Base-by-base conservation (phyloP, 2,329 filamentous ascomycete species). In the Talaromyces sp. region DNA sequence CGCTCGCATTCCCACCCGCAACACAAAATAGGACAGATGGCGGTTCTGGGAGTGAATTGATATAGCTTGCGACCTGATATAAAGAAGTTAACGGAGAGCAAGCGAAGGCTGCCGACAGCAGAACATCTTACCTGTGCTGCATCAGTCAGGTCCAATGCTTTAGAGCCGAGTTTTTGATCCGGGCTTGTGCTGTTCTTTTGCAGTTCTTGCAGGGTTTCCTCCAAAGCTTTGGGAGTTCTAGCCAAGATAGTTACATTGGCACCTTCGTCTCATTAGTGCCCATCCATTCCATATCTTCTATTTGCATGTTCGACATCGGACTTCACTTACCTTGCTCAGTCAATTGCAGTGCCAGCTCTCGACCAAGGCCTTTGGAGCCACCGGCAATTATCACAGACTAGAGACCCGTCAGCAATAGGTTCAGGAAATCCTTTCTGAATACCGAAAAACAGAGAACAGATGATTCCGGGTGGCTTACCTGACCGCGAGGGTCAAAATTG, bases 1-100 rank as follows among this genome's bases (percentile, higher is more conserved):
- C 56, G 8, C 52, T 54, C 21, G 59, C 40, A 0, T 59, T 59
- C 6, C 64, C 62, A 17, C 64, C 64, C 3, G 63, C 63, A 13
- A 57, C 54, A 51, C 63, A 65, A 43, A 63, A 57, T 19, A 65
- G 62, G 36, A 21, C 19, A 8, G 48, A 52, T 22, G 48, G 35
- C 22, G 48, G 28, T n/a, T 52, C 33, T 22, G 48, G 19, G 10
- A 52, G 48, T n/a, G 48, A 52, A 6, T 35, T 17, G n/a, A 52
- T 25, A n/a, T 35, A 52, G 11, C 36, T 21, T 52, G 7, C 9
- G 2, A 52, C 48, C 48, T 52, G 35, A 11, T 28, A 7, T 28
- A 7, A 28, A 45, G 3, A 39, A 13, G 36, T 39, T 39, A 39
- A 39, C 37, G 37, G 8, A 19, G 41, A 21, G 10, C 4, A 15